phyloP scores from a whole-genome alignment of 768 basidiomycete species.

The Chalciporus sphaerocephalus region DNA sequence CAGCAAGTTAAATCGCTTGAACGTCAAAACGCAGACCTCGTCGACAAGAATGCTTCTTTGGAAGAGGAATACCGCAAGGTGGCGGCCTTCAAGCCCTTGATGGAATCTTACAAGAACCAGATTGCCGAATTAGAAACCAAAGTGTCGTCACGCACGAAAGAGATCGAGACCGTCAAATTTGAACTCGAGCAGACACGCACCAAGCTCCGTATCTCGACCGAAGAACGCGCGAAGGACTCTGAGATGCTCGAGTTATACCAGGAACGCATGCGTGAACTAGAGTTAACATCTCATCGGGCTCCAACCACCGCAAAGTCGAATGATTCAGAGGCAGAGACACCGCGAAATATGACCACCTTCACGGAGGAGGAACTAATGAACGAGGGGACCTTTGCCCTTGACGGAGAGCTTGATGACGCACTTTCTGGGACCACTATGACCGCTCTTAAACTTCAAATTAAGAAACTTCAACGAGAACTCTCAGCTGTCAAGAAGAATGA shows the following conservation, averaged over 20 bases:
- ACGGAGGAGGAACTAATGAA: conserved; percentile 47
- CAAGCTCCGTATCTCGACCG: conserved; percentile 60
- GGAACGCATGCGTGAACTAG: conserved; percentile 85
- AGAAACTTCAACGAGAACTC: conserved; percentile 77
- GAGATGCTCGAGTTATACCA: conserved; percentile 88
- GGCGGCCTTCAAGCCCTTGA: conserved; percentile 77
- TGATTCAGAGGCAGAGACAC: conserved; percentile 14
- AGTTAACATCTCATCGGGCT: conserved; percentile 57
- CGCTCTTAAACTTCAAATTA: conserved; percentile 83
- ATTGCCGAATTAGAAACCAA: conserved; percentile 78
- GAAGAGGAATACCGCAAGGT: conserved; percentile 91
- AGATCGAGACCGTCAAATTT: conserved; percentile 67
- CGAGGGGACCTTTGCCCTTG: conserved; percentile 60
- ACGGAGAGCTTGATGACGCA: conserved; percentile 84
- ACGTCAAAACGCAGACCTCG: conserved; percentile 86
- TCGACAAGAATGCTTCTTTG: conserved; percentile 87
- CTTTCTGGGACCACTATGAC: conserved; percentile 84
- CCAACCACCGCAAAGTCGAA: conserved; percentile 29
- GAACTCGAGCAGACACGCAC: conserved; percentile 73
- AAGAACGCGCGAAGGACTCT: conserved; percentile 72
- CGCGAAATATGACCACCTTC: conserved; percentile 25
- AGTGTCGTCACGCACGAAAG: conserved; percentile 57
- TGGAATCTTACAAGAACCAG: conserved; percentile 90
- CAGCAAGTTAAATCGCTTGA: conserved; percentile 86
- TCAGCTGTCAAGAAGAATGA: conserved; percentile 69